Base-by-base conservation (phyloP, 2,329 filamentous ascomycete species). In the Fusarium odoratissimum region DNA sequence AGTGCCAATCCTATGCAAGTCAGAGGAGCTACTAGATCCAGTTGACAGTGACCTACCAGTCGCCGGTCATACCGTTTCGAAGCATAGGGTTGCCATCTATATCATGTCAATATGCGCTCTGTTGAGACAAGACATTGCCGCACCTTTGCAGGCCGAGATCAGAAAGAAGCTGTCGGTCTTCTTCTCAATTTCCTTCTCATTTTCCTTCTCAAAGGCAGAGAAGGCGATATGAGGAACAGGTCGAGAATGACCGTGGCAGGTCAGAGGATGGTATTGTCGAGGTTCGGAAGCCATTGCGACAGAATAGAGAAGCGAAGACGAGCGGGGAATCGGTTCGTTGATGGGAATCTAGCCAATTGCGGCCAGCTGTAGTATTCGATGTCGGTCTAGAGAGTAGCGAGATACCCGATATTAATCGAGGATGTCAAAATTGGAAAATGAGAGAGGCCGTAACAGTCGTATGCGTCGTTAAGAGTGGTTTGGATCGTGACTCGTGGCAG, bases 71-170 rank as follows among this genome's bases (percentile, higher is more conserved):
- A 71, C 96, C 96, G 84, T 98, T 94, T 74, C 96, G 93, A 76
- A 99, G 92, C 95, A 98, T 98, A 56, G 96, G 96, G 81, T 98
- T 98, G 79, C 95, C 95, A 86, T 99, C 96, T 95, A 61, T 66
- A 67, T 19, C 54, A 44, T 35, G 71, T 81, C 63, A 80, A 75
- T 67, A 66, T 62, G 63, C 57, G 45, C 46, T 59, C 52, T 60
- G 38, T 48, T 41, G 48, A 42, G 71, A 67, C 48, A 60, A 41
- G 38, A 68, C 46, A 69, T 46, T 48, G 51, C 62, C 81, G 61
- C 78, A 94, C 92, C 92, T 87, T 97, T 97, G 87, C 94, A 96
- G 74, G 95, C 95, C 31, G 95, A 97, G 73, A 98, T 95, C 79
- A 98, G 88, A 82, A 96, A 97, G 83, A 96, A 98, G 73, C 92